Evolutionary conservation across 495 filamentous ascomycete genomes (phyloP).

Genomic region (Lasiosphaeris hirsuta): DNA sequence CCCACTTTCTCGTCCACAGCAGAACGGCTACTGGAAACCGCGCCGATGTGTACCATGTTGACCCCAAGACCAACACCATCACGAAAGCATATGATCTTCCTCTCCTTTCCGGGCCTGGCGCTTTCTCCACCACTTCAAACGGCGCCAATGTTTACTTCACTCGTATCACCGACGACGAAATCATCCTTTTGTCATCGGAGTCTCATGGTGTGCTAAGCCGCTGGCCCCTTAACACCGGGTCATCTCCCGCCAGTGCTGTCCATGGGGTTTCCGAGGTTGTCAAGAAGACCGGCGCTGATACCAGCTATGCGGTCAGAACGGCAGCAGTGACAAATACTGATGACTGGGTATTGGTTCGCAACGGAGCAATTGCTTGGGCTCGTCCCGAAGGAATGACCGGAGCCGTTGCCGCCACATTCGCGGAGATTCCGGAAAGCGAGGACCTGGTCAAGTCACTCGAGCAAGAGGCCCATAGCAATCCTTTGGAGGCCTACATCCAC

Average conservation of each 20-base stretch:
- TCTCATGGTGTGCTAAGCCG: constrained; percentile 72
- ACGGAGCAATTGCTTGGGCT: constrained; percentile 76
- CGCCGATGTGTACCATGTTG: constrained; percentile 82
- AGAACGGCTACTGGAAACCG: constrained; percentile 66
- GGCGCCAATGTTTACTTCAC: constrained; percentile 87
- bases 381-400: constrained; percentile 77
- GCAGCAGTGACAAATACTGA: constrained; percentile 65
- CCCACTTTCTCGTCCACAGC: constrained; percentile 84
- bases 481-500: constrained; percentile 78
- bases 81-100: constrained; percentile 75
- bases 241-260: constrained; percentile 42
- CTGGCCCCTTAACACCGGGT: constrained; percentile 55
- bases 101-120: constrained; percentile 61
- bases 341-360: constrained; percentile 79
- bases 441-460: constrained; percentile 75
- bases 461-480: constrained; percentile 78
- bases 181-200: constrained; percentile 68
- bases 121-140: constrained; percentile 73
- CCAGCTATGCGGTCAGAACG: constrained; percentile 71
- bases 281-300: constrained; percentile 48
- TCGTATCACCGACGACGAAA: constrained; percentile 67
- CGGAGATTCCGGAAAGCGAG: constrained; percentile 67
- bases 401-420: constrained; percentile 72
- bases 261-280: constrained; percentile 84
- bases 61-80: constrained; percentile 61